A percentile compares a stretch with the other conserved stretches of the same genome.
Evolutionary conservation across 2,329 filamentous ascomycete genomes (phyloP).

Genomic region (Immersiporthe knoxdaviesiana): DNA sequence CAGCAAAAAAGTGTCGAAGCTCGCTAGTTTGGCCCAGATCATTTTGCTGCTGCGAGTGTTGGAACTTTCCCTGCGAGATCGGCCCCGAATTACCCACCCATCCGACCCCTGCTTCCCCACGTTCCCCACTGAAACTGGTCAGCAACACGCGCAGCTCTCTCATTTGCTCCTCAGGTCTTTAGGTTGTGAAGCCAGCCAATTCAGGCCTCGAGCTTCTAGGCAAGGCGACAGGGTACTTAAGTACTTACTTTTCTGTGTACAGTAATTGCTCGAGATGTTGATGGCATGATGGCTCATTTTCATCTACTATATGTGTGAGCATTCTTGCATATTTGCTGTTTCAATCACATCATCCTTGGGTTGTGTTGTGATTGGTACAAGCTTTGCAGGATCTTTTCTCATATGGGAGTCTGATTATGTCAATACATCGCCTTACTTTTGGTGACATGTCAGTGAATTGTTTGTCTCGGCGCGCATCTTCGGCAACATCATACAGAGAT

Average conservation of each 20-base stretch:
- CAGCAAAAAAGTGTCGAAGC: neutral
- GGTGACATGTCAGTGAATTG: neutral
- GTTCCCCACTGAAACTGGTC: conserved; percentile 14
- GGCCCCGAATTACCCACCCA: conserved; percentile 20
- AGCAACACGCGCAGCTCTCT: conserved; percentile 6
- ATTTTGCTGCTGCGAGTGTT: conserved; percentile 1
- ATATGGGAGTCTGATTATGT: neutral
- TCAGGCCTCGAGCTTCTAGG: neutral
- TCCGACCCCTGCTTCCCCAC: conserved; percentile 9
- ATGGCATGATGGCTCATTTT: neutral
- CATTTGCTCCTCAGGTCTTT: conserved; percentile 8
- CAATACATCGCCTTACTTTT: neutral
- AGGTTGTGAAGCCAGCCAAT: neutral
- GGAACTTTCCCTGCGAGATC: conserved; percentile 27
- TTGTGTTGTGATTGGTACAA: neutral
- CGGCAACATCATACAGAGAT: no score
- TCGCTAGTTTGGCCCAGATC: neutral
- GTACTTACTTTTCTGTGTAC: neutral
- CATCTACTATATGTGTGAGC: no score
- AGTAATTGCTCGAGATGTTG: neutral
- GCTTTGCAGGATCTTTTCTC: neutral
- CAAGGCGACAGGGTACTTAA: neutral
- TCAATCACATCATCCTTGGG: neutral
- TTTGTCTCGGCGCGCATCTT: no score
- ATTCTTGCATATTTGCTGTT: neutral